Conservation (phyloP, 164 flowering plant genomes). For the Stephania japonica region DNA sequence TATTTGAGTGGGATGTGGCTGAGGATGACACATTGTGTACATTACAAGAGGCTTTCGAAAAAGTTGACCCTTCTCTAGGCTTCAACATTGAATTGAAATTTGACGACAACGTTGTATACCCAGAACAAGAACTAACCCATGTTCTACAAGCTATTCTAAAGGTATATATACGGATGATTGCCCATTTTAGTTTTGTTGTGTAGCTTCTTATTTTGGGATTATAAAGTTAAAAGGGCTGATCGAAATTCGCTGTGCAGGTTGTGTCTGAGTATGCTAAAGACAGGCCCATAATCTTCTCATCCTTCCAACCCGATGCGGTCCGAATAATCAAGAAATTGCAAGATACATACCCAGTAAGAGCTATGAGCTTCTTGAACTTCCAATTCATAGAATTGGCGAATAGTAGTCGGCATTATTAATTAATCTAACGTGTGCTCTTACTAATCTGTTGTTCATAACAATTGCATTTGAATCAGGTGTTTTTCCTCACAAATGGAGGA, state of each 20-base stretch:
- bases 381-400: neutral
- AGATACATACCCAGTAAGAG: conserved; percentile 63
- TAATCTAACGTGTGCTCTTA: neutral
- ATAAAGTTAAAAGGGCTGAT: neutral
- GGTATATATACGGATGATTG: conserved; percentile 22
- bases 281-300: conserved; percentile 77
- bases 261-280: conserved; percentile 53
- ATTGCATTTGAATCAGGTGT: conserved; percentile 39
- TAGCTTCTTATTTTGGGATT: neutral
- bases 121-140: conserved; percentile 37
- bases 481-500: conserved; percentile 86
- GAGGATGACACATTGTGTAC: conserved; percentile 65
- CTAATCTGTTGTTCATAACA: neutral
- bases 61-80: conserved; percentile 61
- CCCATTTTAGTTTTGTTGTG: neutral
- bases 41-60: conserved; percentile 70
- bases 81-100: conserved; percentile 91
- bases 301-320: conserved; percentile 91
- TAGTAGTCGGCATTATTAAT: neutral
- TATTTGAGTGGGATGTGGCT: conserved; percentile 69
- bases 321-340: conserved; percentile 58
- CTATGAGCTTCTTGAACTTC: neutral
- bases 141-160: conserved; percentile 48
- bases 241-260: conserved; percentile 33
- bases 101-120: conserved; percentile 62